phyloP scores from a whole-genome alignment of 129 eudicot genomes.

The Erigeron canadensis region DNA sequence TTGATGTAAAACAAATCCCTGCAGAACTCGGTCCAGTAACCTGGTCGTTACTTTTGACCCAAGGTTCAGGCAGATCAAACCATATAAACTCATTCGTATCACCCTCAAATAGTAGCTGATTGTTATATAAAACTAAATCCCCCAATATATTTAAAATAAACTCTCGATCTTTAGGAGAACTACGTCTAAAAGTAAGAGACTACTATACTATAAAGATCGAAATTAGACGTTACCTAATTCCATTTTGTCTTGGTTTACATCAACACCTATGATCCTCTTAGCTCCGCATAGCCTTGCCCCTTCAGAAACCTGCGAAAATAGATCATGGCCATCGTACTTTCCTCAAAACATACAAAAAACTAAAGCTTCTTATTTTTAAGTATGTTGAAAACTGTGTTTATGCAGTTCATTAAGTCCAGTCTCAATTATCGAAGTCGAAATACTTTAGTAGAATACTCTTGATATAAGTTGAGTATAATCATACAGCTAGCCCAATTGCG shows the following conservation, averaged over 20 bases:
- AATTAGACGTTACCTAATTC: conserved; percentile 47
- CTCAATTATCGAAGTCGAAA: neutral
- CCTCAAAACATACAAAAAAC: neutral
- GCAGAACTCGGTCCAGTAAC: conserved; percentile 11
- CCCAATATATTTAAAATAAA: too few species aligned
- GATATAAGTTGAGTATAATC: conserved; percentile 4
- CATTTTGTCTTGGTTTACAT: conserved; percentile 65
- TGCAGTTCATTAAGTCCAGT: neutral
- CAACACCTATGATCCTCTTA: conserved; percentile 71
- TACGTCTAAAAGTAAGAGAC: too few species aligned
- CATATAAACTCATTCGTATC: too few species aligned
- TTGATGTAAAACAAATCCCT: neutral
- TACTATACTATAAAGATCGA: neutral
- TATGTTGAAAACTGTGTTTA: neutral
- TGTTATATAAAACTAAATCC: too few species aligned
- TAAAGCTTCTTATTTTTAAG: neutral
- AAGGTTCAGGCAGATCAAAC: neutral
- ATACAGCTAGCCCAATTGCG: conserved; percentile 83
- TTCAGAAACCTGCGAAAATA: conserved; percentile 69
- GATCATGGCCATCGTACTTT: neutral
- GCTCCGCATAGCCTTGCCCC: conserved; percentile 92
- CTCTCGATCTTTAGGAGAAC: too few species aligned
- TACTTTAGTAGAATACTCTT: neutral
- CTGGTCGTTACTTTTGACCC: neutral
- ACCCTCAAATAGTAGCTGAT: too few species aligned